Evolutionary conservation across 768 basidiomycete species (phyloP), one percentile per base, ranked within the genome.

Genomic region (Trametes villosa): DNA sequence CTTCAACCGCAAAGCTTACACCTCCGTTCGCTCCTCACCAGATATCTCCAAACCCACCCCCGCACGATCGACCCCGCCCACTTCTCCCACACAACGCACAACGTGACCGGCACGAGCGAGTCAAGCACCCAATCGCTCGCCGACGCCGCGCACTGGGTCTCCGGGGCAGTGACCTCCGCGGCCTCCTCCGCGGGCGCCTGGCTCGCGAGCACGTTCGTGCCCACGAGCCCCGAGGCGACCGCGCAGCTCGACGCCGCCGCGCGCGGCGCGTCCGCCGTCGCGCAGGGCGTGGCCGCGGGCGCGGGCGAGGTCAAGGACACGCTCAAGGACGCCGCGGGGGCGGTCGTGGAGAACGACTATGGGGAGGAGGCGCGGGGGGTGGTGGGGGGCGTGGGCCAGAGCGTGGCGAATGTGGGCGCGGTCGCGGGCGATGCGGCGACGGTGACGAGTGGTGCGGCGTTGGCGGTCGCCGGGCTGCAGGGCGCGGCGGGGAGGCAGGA

Each of bases 151-250:
- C 52, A 63, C 34, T 47, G 59, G 36, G 47, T 66, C 15, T 57
- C 62, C 5, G 46, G 42, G 33, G 51, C 53, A 6, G 63, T 70
- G n/a, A 59, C 60, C 34, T 59, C 65, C 30, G 69, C 57, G 1
- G 69, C 69, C 2, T 56, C 65, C n/a, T 45, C 55, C 8, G 69
- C 69, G 1, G 65, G 69, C 45, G 65, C 67, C 13, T 70, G 67
- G 67, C 38, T 70, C 44, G 59, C 69, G 20, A 54, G 59, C 40
- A 59, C 61, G n/a, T 29, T 64, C 54, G 67, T 65, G 0, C 62
- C 65, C 26, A 63, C 62, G 1, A 57, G 60, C 3, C 51, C 60
- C 24, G 36, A 46, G 4, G 62, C 59, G 8, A 60, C 58, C 17
- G 65, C 64, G 11, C 41, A 61, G 36, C 58, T 67, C 26, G 33